Conservation (phyloP, 2,329 filamentous ascomycete species). For the Penicillium olsonii region DNA sequence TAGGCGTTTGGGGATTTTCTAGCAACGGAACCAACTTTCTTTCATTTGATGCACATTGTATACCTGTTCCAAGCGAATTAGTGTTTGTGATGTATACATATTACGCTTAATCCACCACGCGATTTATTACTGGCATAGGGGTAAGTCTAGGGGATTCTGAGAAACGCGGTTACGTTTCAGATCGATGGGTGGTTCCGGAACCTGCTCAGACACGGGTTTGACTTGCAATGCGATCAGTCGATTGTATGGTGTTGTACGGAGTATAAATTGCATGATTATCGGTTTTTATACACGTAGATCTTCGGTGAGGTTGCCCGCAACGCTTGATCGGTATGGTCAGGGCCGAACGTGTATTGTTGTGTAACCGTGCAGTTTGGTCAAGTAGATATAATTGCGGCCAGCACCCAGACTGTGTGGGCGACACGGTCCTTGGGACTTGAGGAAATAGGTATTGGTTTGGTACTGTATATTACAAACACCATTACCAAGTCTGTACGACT, state of each 20-base stretch:
- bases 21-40: neutral
- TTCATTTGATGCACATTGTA: constrained; percentile 1
- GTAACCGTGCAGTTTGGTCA: neutral
- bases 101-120: constrained; percentile 16
- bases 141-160: neutral
- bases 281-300: constrained; percentile 9
- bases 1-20: constrained; percentile 7
- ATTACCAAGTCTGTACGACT: constrained; percentile 10
- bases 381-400: neutral
- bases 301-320: constrained; percentile 7
- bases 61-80: constrained; percentile 10
- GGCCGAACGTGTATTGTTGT: neutral
- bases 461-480: constrained; percentile 9
- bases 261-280: constrained; percentile 9
- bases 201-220: neutral
- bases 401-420: neutral
- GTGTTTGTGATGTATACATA: constrained; percentile 29
- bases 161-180: neutral
- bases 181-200: neutral
- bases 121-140: constrained; percentile 19
- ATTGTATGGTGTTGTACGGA: neutral
- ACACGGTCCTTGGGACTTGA: neutral
- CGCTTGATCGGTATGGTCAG: constrained; percentile 8
- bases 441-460: neutral
- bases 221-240: constrained; percentile 3